Conservation (phyloP, 2,329 filamentous ascomycete species). For the Huntiella abstrusa region DNA sequence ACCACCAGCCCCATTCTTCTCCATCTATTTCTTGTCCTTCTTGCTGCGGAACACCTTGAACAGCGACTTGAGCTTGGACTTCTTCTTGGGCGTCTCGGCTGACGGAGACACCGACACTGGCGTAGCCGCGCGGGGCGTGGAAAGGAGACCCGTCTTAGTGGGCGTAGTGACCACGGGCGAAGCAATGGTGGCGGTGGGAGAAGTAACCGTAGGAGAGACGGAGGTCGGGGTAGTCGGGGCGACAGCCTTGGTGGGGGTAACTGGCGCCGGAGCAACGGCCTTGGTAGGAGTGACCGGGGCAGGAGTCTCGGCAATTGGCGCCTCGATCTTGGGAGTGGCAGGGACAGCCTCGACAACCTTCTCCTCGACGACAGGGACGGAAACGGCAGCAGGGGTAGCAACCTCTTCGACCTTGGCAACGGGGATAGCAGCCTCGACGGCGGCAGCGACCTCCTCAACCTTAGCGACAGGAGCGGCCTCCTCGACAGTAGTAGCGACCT, state of each 20-base stretch:
- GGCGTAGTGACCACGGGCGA: neutral
- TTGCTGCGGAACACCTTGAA: neutral
- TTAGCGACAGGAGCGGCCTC: neutral
- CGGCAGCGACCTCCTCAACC: neutral
- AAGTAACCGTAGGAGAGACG: neutral
- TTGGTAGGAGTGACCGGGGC: neutral
- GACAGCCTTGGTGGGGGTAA: neutral
- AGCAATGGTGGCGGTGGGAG: neutral
- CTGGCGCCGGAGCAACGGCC: neutral
- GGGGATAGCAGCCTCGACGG: neutral
- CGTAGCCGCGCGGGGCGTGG: neutral
- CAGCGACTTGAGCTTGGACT: neutral
- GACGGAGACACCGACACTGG: neutral
- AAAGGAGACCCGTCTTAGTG: neutral
- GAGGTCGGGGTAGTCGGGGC: neutral
- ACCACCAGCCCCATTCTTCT: neutral
- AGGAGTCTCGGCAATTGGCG: neutral
- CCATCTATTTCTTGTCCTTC: conserved; percentile 1
- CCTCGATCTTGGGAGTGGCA: neutral
- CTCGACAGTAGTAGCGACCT: neutral
- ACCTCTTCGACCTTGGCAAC: neutral
- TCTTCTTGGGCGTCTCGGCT: neutral
- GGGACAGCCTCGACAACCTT: neutral
- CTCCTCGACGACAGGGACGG: neutral
- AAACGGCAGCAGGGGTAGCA: neutral